Evolutionary conservation across 2,329 filamentous ascomycete genomes (phyloP).

Genomic region (Colletotrichum sp.): DNA sequence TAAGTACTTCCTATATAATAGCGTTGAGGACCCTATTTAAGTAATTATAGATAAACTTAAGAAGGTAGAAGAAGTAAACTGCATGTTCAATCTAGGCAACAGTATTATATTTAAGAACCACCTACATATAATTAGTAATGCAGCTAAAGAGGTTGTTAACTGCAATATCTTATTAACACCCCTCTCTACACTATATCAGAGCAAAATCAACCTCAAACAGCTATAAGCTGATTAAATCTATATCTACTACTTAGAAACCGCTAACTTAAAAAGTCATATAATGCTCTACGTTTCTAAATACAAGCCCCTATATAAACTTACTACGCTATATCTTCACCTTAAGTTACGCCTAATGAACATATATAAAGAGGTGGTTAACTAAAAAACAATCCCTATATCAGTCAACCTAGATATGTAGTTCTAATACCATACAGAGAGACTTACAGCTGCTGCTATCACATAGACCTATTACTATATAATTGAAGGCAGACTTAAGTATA

Average conservation of each 20-base stretch:
- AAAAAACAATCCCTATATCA: conserved; percentile 27
- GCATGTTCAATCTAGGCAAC: conserved; percentile 28
- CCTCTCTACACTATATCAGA: background rate
- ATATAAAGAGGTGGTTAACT: conserved; percentile 37
- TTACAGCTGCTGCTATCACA: conserved; percentile 46
- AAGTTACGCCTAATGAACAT: conserved; percentile 48
- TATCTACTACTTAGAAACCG: conserved; percentile 21
- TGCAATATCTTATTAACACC: conserved; percentile 24
- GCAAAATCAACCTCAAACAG: conserved; percentile 16
- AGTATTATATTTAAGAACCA: conserved; percentile 37
- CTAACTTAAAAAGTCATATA: background rate
- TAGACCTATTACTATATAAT: conserved; percentile 58
- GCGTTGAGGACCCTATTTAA: conserved; percentile 34
- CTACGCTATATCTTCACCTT: conserved; percentile 41
- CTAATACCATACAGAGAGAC: conserved; percentile 38
- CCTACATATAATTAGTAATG: conserved; percentile 28
- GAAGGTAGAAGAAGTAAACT: conserved; percentile 21
- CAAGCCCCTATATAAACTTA: conserved; percentile 53
- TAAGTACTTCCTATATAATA: conserved; percentile 30
- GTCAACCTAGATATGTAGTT: conserved; percentile 33
- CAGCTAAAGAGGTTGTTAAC: conserved; percentile 30
- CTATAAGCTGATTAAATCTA: conserved; percentile 32
- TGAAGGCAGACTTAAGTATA: conserved; percentile 45
- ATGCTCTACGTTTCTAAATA: conserved; percentile 45
- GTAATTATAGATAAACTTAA: conserved; percentile 33